Base-by-base conservation (phyloP, 371 early-diverging fungal species). In the Globomyces sp. region DNA sequence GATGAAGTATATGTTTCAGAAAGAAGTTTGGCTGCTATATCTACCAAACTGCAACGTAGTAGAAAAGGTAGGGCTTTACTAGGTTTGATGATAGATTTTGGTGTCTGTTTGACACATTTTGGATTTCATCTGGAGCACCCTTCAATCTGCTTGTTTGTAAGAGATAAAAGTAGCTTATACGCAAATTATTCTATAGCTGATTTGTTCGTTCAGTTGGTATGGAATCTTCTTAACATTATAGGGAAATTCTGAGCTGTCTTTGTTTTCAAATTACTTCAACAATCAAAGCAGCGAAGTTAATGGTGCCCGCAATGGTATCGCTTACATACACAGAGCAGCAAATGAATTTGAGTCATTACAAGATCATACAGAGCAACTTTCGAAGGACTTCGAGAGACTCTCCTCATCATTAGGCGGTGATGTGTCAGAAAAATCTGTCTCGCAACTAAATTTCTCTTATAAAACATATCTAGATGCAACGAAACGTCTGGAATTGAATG, bases 351-450 rank as follows among this genome's bases (percentile, higher is more conserved):
- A 48, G 13, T 48, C 46, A 6, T 34, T 60, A 8, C 46, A 37
- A 4, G 43, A 49, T 36, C 61, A 60, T 34, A 39, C 61, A 4
- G 44, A 40, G 13, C 47, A 34, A 4, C 61, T 60, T 2, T 46
- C 46, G 1, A 36, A 11, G 3, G 61, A 60, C 39, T 39, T 60
- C 9, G 61, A 60, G 34, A 60, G 50, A 60, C 39, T 60, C 43
- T 60, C 61, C 5, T 40, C 61, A 3, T 42, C 37, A 6, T 42
- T 42, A 10, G 43, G 43, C 5, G 37, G 37, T 9, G 44, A 40
- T 3, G 1, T 60, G 4, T 60, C 61, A 9, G 43, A 48, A 44
- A 49, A 13, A 9, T 34, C 44, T 10, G 61, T 60, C 4, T 36
- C 61, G 6, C 39, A 60, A 37, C 34, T 60, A 5, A 49, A 60